Percentiles rank a stretch among this genome's conserved stretches.
Evolutionary conservation across 2,329 filamentous ascomycete genomes (phyloP).

Genomic region (Huntiella moniliformis): DNA sequence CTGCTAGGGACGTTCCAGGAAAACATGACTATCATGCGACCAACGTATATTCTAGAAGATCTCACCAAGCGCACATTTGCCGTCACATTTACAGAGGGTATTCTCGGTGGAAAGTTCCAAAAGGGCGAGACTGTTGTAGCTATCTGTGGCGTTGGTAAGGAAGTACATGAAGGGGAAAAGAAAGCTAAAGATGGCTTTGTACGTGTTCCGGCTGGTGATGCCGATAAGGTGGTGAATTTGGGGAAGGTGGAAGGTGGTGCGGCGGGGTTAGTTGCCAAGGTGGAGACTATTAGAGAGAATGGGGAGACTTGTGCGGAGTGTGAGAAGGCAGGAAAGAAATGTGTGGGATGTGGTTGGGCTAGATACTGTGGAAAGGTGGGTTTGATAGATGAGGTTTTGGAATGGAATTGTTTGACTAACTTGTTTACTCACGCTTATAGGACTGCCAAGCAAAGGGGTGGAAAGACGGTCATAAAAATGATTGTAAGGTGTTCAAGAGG

Average conservation of each 20-base stretch:
- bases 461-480: slow-evolving; percentile 13
- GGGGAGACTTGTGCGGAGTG: slow-evolving; percentile 14
- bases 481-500: slow-evolving; percentile 13
- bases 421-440: slow-evolving; percentile 1
- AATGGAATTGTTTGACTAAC: slow-evolving; percentile 2
- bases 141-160: slow-evolving; percentile 17
- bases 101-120: slow-evolving; percentile 12
- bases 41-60: slow-evolving; percentile 28
- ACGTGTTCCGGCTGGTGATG: slow-evolving; percentile 18
- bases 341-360: slow-evolving; percentile 25
- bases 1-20: slow-evolving; percentile 26
- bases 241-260: slow-evolving; percentile 12
- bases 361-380: slow-evolving; percentile 29
- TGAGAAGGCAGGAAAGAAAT: slow-evolving; percentile 19
- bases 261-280: slow-evolving; percentile 16
- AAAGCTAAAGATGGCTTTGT: slow-evolving; percentile 22
- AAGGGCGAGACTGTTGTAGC: slow-evolving; percentile 16
- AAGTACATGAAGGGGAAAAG: slow-evolving; percentile 12
- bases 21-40: slow-evolving; percentile 30
- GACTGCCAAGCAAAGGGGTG: slow-evolving; percentile 13
- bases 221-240: slow-evolving; percentile 19
- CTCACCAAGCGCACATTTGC: slow-evolving; percentile 23
- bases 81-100: slow-evolving; percentile 23
- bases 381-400: not conserved
- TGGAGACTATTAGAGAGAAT: slow-evolving; percentile 15